A percentile compares a stretch with the other conserved stretches of the same genome.
These are phyloP conservation scores for Neurospora terricola DNA, from an alignment of 495 filamentous ascomycete species.

Conservation along the genomic window DNA sequence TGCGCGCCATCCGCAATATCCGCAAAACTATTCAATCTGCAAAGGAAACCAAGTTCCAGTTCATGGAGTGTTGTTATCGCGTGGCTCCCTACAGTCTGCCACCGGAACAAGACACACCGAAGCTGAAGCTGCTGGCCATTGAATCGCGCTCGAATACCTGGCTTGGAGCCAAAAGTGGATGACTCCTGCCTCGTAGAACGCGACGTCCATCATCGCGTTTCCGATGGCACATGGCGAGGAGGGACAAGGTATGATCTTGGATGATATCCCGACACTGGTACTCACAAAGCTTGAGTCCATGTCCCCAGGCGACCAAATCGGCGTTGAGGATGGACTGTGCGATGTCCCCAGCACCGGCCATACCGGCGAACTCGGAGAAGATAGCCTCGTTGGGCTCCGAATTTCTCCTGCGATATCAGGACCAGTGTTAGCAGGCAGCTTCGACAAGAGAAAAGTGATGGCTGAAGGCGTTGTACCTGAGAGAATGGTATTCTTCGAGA, in stretches of 20 bases:
- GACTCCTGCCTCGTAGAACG: too few relatives aligned
- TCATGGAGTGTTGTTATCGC: neutral
- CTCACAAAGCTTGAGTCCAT: neutral
- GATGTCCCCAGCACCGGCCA: neutral
- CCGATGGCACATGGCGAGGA: too few relatives aligned
- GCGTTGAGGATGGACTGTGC: neutral
- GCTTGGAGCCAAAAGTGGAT: too few relatives aligned
- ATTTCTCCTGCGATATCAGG: neutral
- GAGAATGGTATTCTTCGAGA: conserved; percentile 40
- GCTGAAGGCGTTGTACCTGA: conserved; percentile 20
- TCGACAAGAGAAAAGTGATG: neutral
- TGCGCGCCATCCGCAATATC: too few relatives aligned
- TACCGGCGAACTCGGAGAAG: neutral
- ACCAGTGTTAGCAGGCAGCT: neutral
- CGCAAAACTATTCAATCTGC: too few relatives aligned
- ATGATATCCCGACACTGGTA: neutral
- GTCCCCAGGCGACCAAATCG: neutral
- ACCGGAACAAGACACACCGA: neutral
- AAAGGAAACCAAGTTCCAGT: neutral
- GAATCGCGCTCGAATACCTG: neutral
- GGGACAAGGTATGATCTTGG: conserved; percentile 1
- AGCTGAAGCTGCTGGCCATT: conserved; percentile 2
- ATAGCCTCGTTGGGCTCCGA: neutral
- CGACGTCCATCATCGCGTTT: too few relatives aligned
- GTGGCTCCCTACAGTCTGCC: neutral